phyloP scores from a whole-genome alignment of 2,329 filamentous ascomycete genomes.

The Neonectria magnoliae region DNA sequence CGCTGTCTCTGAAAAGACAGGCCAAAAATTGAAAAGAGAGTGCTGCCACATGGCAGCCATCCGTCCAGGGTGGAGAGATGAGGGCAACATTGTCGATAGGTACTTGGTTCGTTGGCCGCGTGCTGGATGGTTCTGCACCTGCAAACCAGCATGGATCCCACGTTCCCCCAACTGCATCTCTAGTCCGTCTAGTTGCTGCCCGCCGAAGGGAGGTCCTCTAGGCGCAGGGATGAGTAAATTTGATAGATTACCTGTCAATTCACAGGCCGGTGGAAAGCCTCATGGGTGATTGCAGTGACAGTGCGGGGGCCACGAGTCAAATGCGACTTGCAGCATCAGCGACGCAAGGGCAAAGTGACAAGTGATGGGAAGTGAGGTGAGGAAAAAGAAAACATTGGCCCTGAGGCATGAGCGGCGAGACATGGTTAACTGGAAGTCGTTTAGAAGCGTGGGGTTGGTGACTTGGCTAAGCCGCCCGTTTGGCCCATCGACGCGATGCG shows the following conservation, averaged over 20 bases:
- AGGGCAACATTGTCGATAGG: constrained; percentile 3
- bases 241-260: constrained; percentile 24
- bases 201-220: not conserved
- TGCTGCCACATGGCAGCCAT: constrained; percentile 24
- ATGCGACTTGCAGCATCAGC: constrained; percentile 12
- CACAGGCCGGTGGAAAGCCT: not conserved
- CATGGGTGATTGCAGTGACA: not conserved
- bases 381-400: constrained; percentile 27
- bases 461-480: not conserved
- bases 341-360: constrained; percentile 27
- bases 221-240: constrained; percentile 6
- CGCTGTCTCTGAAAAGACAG: constrained; percentile 11
- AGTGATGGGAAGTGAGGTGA: constrained; percentile 13
- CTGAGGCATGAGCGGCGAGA: constrained; percentile 27
- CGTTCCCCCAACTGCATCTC: not conserved
- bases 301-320: constrained; percentile 6
- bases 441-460: constrained; percentile 25
- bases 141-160: not conserved
- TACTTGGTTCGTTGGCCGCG: not conserved
- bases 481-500: not conserved
- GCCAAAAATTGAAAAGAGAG: not conserved
- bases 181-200: not conserved
- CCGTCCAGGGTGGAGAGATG: constrained; percentile 10
- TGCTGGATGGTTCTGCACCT: not conserved
- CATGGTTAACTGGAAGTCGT: constrained; percentile 28